Base-by-base conservation (phyloP, 352 stramenopile genomes). In the Elongisporangium prolatum region DNA sequence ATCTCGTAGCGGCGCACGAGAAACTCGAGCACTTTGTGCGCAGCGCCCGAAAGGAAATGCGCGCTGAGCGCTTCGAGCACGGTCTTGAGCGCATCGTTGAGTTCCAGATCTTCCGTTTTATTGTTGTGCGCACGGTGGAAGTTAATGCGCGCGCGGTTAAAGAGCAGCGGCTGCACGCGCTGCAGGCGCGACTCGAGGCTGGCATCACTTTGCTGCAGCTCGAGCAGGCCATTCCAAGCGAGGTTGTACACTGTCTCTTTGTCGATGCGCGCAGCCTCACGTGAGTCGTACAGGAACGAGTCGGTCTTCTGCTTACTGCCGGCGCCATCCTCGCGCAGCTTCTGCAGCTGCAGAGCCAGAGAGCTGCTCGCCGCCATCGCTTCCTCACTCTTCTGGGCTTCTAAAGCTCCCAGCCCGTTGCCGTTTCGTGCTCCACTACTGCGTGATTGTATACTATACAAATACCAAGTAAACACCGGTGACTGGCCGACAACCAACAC, bases 11-110 rank as follows among this genome's bases (percentile, higher is more conserved):
- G 80, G 13, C 88, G 84, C 55, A 96, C 81, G 59, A 96, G 74
- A 57, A 93, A 96, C 68, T 96, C 88, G 63, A 96, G 71, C 52
- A 96, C 84, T 63, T 96, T 94, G 66, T 96, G 88, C 4, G 84
- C 65, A 5, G 86, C 80, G 11, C 71, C 65, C 13, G 94, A 67
- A 37, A 96, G 56, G 59, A 95, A 94, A 58, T 92, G 94, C 5
- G 70, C 69, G 54, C 84, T 96, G 25, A 96, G 71, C n/a, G 83
- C 80, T 56, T 93, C 83, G 18, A 96, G 68, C 20, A 96, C 71
- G 56, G 76, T 78, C 18, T 64, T 58, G 22, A 96, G 69, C 51
- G 86, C 80, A 4, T 54, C 57, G 61, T 93, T 80, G 18, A 96
- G 76, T 58, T 82, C 80, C 8, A 28, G 25, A n/a, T 88, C 77